These are phyloP conservation scores for Colletotrichum sp. DNA, from an alignment of 2,329 filamentous ascomycete species.

Conservation along the genomic window DNA sequence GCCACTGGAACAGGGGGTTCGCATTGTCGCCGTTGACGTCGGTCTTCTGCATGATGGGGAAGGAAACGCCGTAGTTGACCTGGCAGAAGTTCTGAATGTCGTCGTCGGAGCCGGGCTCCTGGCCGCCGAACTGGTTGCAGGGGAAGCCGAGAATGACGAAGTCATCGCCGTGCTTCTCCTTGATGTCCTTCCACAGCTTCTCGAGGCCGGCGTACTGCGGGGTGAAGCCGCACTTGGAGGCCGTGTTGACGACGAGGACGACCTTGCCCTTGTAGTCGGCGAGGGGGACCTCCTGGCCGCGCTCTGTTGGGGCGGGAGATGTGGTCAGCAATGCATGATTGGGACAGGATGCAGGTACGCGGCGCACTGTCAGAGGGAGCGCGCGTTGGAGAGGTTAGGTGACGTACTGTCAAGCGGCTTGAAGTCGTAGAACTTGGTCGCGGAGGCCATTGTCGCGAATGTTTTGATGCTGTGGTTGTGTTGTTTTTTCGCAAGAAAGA, in stretches of 20 bases:
- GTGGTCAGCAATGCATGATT: neutral
- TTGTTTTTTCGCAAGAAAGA: neutral
- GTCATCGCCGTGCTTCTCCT: conserved; percentile 71
- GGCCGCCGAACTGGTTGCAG: conserved; percentile 94
- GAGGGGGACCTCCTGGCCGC: conserved; percentile 74
- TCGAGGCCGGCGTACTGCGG: conserved; percentile 93
- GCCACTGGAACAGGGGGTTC: conserved; percentile 79
- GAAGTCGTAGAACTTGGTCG: conserved; percentile 76
- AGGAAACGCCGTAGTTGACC: conserved; percentile 91
- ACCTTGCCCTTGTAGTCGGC: conserved; percentile 85
- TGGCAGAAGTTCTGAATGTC: conserved; percentile 87
- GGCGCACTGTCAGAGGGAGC: neutral
- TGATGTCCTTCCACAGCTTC: conserved; percentile 82
- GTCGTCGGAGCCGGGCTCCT: conserved; percentile 85
- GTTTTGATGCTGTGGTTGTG: neutral
- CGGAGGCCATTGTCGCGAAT: conserved; percentile 39
- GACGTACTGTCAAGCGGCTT: conserved; percentile 79
- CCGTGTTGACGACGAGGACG: conserved; percentile 95
- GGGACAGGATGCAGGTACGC: neutral
- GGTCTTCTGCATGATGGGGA: conserved; percentile 90
- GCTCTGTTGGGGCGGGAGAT: conserved; percentile 55
- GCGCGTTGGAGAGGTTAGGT: neutral
- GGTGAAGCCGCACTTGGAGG: conserved; percentile 98
- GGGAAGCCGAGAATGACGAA: conserved; percentile 94
- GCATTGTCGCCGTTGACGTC: conserved; percentile 91